Conservation (phyloP, 2,329 filamentous ascomycete species). For the Colletotrichum gloeosporioides region DNA sequence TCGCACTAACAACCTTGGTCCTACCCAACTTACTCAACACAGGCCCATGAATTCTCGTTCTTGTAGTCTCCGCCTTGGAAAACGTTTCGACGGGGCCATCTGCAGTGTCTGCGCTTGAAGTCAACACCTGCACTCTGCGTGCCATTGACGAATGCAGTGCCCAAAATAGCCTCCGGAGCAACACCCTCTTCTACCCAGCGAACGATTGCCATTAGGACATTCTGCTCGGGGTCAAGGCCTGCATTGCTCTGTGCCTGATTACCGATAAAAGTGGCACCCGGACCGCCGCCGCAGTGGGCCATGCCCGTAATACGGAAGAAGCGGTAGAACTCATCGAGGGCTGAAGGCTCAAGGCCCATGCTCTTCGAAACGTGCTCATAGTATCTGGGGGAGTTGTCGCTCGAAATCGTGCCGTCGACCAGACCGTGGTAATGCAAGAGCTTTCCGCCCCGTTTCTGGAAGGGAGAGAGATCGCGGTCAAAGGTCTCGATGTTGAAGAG, state of each 20-base stretch:
- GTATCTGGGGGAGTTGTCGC: slow-evolving; percentile 51
- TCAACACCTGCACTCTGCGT: slow-evolving; percentile 26
- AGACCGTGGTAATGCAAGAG: slow-evolving; percentile 53
- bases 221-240: slow-evolving; percentile 28
- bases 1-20: too few species aligned
- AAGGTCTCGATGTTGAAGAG: slow-evolving; percentile 45
- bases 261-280: slow-evolving; percentile 30
- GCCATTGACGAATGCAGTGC: slow-evolving; percentile 36
- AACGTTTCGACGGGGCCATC: slow-evolving; percentile 35
- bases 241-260: slow-evolving; percentile 26
- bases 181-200: slow-evolving; percentile 36
- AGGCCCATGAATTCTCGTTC: slow-evolving; percentile 16
- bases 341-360: slow-evolving; percentile 37
- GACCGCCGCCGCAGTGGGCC: slow-evolving; percentile 36
- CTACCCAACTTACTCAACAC: background rate
- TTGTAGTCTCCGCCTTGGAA: slow-evolving; percentile 26
- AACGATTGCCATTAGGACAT: slow-evolving; percentile 34
- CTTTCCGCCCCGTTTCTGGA: slow-evolving; percentile 45
- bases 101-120: slow-evolving; percentile 38
- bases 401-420: slow-evolving; percentile 45
- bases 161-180: slow-evolving; percentile 33
- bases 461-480: slow-evolving; percentile 42
- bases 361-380: slow-evolving; percentile 51
- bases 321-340: slow-evolving; percentile 41
- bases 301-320: slow-evolving; percentile 37